Percentiles rank a stretch among this genome's conserved stretches.
Conservation (phyloP, 2,329 filamentous ascomycete species). For the Cytospora paraplurivora region DNA sequence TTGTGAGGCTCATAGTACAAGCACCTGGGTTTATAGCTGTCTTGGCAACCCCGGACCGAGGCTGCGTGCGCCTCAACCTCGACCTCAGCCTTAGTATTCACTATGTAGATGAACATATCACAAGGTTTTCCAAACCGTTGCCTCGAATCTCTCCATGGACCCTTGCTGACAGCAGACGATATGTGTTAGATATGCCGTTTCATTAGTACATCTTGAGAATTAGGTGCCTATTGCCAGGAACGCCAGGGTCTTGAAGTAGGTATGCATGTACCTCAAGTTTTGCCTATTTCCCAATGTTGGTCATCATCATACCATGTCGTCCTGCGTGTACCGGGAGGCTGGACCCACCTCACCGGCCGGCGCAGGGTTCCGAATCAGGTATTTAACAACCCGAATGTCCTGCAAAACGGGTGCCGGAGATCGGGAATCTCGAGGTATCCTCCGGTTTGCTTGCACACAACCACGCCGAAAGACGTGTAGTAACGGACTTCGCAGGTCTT, state of each 20-base stretch:
- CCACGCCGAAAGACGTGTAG: neutral
- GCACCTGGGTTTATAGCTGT: neutral
- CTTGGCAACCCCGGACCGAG: neutral
- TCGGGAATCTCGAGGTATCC: neutral
- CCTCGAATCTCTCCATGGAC: too few relatives aligned
- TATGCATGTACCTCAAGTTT: too few relatives aligned
- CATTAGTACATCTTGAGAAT: too few relatives aligned
- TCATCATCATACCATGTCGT: too few relatives aligned
- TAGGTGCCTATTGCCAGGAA: neutral
- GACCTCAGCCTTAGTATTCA: neutral
- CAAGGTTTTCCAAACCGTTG: too few relatives aligned
- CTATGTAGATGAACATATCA: too few relatives aligned
- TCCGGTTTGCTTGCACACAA: neutral
- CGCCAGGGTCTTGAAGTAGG: too few relatives aligned
- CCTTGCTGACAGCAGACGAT: too few relatives aligned
- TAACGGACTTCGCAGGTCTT: neutral
- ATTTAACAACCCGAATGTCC: neutral
- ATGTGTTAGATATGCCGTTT: too few relatives aligned
- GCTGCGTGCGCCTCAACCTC: neutral
- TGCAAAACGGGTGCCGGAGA: neutral
- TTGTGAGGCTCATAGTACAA: neutral
- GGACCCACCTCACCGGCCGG: neutral
- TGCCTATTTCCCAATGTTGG: too few relatives aligned
- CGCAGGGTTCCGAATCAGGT: neutral
- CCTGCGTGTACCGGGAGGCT: neutral